Evolutionary conservation across 2,329 filamentous ascomycete genomes (phyloP), one percentile per base, ranked within the genome.

Genomic region (Ambrosiella xylebori): DNA sequence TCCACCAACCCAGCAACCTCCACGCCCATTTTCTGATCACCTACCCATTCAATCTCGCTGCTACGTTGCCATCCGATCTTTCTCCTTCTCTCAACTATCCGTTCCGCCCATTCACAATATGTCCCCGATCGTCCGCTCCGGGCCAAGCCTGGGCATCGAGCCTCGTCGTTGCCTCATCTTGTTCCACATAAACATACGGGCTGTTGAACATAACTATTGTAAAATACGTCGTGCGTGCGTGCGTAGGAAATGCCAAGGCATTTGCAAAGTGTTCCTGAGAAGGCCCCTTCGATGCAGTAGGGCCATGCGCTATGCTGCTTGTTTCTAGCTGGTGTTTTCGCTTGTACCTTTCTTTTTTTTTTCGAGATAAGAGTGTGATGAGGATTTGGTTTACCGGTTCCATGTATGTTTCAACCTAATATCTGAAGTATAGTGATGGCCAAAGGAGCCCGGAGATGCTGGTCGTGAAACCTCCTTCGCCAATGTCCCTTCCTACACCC

Each of bases 141-240:
- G 13, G 47, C 47, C 47, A 51, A 51, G 47, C 15, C 47, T 51
- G 47, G 47, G 15, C 11, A 51, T 19, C n/a, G 47, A 51, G 47
- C 47, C 47, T 51, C 19, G 47, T 51, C 47, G 35, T 51, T 27
- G 47, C 19, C 47, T 51, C 47, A n/a, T 51, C 47, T 51, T 51
- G 47, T 51, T 27, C n/a, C 12, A 51, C 47, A 11, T 12, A 19
- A 27, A 11, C 5, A 36, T 47, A 15, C n/a, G 7, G 13, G n/a
- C 44, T 8, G n/a, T 19, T n/a, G n/a, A n/a, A n/a, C 7, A 12
- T 15, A 35, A 35, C 27, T 51, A 35, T 36, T 15, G 19, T 47
- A 15, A 17, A 8, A 17, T 47, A 47, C 9, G n/a, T 47, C 8
- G 11, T 13, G n/a, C 2, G n/a, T 51, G 8, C 47, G 27, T 19